Evolutionary conservation across 495 filamentous ascomycete species (phyloP).

Genomic region (Tetracladium setigerum): DNA sequence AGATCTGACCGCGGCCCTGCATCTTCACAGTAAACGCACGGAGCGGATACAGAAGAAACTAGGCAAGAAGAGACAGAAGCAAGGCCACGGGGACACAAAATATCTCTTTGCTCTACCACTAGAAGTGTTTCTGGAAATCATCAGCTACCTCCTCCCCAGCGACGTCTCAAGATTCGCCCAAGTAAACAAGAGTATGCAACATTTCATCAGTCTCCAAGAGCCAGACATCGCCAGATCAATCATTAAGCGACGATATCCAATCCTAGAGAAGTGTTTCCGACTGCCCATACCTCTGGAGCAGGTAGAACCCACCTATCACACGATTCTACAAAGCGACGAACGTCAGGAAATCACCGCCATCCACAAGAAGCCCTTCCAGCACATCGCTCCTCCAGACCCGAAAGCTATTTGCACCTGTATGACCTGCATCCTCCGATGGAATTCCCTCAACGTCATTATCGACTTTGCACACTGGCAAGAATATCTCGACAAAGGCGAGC

Average conservation of each 20-base stretch:
- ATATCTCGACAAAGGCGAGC: slow-evolving; percentile 39
- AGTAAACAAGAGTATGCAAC: slow-evolving; percentile 27
- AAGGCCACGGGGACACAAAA: slow-evolving; percentile 4
- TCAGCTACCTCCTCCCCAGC: slow-evolving; percentile 34
- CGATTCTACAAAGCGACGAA: slow-evolving; percentile 27
- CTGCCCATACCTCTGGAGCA: slow-evolving; percentile 33
- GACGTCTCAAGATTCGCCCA: slow-evolving; percentile 35
- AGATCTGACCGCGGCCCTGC: slow-evolving; percentile 21
- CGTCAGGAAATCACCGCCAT: slow-evolving; percentile 29
- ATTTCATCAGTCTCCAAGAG: slow-evolving; percentile 34
- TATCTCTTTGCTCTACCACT: slow-evolving; percentile 37
- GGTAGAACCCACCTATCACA: slow-evolving; percentile 28
- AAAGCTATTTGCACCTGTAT: slow-evolving; percentile 41
- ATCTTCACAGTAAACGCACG: slow-evolving; percentile 40
- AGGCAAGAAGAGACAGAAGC: slow-evolving; percentile 27
- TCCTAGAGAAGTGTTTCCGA: slow-evolving; percentile 39
- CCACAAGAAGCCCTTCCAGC: slow-evolving; percentile 38
- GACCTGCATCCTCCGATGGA: slow-evolving; percentile 45
- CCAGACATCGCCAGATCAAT: slow-evolving; percentile 29
- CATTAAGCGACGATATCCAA: slow-evolving; percentile 33
- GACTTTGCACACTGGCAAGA: slow-evolving; percentile 48
- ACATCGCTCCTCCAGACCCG: slow-evolving; percentile 34
- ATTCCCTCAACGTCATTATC: slow-evolving; percentile 38
- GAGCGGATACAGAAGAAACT: slow-evolving; percentile 36
- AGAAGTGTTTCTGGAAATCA: slow-evolving; percentile 39